Evolutionary conservation across 78 protist genomes (phyloP), one percentile per base, ranked within the genome.

Genomic region (Bigelowiella natans): DNA sequence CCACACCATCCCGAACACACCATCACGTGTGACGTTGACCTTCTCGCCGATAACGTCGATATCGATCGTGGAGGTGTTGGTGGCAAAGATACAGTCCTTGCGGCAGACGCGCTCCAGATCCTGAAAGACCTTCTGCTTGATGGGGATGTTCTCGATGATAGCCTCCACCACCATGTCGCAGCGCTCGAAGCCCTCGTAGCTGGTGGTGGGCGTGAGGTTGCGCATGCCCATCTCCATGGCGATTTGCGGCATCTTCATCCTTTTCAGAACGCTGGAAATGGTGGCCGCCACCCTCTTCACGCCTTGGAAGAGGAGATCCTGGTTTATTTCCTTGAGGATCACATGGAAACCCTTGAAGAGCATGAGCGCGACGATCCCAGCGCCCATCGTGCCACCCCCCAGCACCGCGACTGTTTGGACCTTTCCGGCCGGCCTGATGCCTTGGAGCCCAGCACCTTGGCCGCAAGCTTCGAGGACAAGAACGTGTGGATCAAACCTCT

Each of bases 101-200:
- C 36, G 39, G 38, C 91, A 85, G 39, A 88, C 93, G 2, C 28
- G 0, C 0, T 92, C 92, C 11, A 94, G 39, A 34, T 94, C 40
- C 18, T 64, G 88, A 73, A 92, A 92, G 89, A 93, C 82, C 88
- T 92, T 63, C 90, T 92, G 93, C 85, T 94, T 94, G 37, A 94
- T 2, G 11, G 2, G 89, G 36, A 94, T 85, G 40, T 88, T 83
- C 86, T 94, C 95, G 31, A 92, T 83, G 39, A 92, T 93, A 0
- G 95, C 93, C 37, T 94, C 95, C 29, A 94, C 90, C 82, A 92
- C 95, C 3, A 90, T 0, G 86, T 92, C 94, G 88, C 7, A 3
- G 36, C 83, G 29, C 1, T 1, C 34, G 1, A 92, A 26, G 2
- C 28, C 90, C 11, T 29, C 90, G 82, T 91, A 91, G 28, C 1